phyloP scores from a whole-genome alignment of 2,329 filamentous ascomycete genomes.

The Apiospora pterosperma region DNA sequence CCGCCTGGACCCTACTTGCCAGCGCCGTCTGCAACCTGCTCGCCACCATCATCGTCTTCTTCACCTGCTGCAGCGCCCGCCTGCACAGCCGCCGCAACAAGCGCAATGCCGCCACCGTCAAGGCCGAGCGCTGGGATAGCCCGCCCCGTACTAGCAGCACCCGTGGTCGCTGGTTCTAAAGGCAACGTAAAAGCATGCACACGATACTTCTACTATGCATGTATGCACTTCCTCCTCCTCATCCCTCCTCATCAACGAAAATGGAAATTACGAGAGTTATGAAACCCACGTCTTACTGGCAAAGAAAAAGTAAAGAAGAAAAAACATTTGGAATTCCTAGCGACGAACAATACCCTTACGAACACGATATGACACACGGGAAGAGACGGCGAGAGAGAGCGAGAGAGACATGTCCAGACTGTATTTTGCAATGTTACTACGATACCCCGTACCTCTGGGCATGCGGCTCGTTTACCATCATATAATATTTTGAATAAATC shows the following conservation, averaged over 20 bases:
- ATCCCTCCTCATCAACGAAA: background rate
- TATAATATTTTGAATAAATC: background rate
- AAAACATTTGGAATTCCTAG: background rate
- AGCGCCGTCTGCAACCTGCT: constrained; percentile 50
- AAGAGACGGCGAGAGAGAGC: background rate
- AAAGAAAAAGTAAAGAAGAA: no score
- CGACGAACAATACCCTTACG: background rate
- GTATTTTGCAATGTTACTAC: background rate
- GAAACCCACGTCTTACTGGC: background rate
- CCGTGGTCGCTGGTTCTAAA: constrained; percentile 1
- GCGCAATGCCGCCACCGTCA: background rate
- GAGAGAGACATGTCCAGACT: background rate
- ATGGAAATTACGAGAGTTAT: background rate
- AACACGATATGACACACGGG: background rate
- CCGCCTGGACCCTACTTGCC: constrained; percentile 55
- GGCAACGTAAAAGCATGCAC: background rate
- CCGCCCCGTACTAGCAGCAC: background rate
- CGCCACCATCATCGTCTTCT: constrained; percentile 50
- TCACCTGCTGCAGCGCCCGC: constrained; percentile 47
- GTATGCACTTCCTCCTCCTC: no score
- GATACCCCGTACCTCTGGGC: background rate
- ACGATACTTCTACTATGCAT: no score
- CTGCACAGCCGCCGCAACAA: background rate
- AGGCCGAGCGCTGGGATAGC: background rate
- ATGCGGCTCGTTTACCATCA: background rate